Percentiles rank a stretch among this genome's conserved stretches.
Conservation (phyloP, 2,329 filamentous ascomycete species). For the Mycosphaerelloides madeirae region DNA sequence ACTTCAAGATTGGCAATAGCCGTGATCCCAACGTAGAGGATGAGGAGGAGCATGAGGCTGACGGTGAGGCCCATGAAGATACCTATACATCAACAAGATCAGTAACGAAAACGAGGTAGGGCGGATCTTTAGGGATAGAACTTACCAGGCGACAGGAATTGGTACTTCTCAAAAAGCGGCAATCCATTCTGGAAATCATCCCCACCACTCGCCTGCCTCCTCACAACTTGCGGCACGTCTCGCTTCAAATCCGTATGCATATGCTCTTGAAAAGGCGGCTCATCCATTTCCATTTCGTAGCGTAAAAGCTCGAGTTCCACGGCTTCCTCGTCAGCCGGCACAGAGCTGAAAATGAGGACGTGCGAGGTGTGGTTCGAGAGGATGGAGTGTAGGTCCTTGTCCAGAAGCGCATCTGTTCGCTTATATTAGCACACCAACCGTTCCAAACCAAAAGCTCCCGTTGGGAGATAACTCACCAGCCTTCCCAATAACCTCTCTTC, state of each 20-base stretch:
- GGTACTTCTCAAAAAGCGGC: slow-evolving; percentile 82
- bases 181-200: slow-evolving; percentile 35
- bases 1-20: slow-evolving; percentile 79
- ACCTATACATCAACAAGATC: slow-evolving; percentile 46
- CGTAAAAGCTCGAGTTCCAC: slow-evolving; percentile 18
- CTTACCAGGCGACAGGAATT: slow-evolving; percentile 85
- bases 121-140: background rate
- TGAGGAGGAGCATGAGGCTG: slow-evolving; percentile 65
- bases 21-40: slow-evolving; percentile 72
- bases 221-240: slow-evolving; percentile 42
- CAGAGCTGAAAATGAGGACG: slow-evolving; percentile 10
- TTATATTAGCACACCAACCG: background rate
- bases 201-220: slow-evolving; percentile 10
- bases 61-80: slow-evolving; percentile 83
- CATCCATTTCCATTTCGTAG: slow-evolving; percentile 62
- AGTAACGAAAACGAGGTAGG: too few species aligned
- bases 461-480: background rate
- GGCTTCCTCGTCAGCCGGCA: background rate
- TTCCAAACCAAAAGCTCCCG: too few species aligned
- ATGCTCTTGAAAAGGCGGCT: slow-evolving; percentile 55
- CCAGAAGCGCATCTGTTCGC: background rate
- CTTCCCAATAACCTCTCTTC: slow-evolving; percentile 1
- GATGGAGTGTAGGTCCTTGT: background rate
- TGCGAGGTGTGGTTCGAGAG: slow-evolving; percentile 12
- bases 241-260: slow-evolving; percentile 73